Percentiles rank a stretch among this genome's conserved stretches.
phyloP scores from a whole-genome alignment of 202 grass and related monocot genomes.

The Cymbopogon flexuosus region DNA sequence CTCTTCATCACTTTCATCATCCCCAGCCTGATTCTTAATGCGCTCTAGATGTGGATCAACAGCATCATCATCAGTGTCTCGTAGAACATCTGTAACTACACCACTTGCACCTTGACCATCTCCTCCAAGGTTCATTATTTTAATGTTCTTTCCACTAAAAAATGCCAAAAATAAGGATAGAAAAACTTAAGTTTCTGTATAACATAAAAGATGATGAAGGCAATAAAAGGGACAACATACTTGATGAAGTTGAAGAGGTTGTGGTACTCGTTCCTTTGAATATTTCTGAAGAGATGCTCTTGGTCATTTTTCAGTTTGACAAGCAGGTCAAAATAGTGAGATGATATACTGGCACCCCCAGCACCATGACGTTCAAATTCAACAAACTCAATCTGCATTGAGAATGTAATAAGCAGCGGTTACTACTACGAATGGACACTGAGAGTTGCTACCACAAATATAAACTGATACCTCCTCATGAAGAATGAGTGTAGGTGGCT shows the following conservation, averaged over 20 bases:
- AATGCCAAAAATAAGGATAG: slow-evolving; percentile 22
- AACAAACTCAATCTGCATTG: slow-evolving; percentile 84
- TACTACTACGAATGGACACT: not conserved
- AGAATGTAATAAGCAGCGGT: slow-evolving; percentile 1
- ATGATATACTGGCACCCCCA: slow-evolving; percentile 77
- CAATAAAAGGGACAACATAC: slow-evolving; percentile 43
- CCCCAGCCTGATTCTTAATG: slow-evolving; percentile 72
- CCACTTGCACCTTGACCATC: slow-evolving; percentile 61
- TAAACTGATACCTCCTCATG: slow-evolving; percentile 71
- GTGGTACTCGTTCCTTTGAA: slow-evolving; percentile 95
- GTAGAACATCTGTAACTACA: slow-evolving; percentile 73
- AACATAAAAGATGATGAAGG: slow-evolving; percentile 5
- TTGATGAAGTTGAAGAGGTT: slow-evolving; percentile 93
- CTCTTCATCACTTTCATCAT: slow-evolving; percentile 98
- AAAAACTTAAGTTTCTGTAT: slow-evolving; percentile 5
- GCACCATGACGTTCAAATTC: slow-evolving; percentile 95
- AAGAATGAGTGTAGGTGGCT: slow-evolving; percentile 97
- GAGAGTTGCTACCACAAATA: slow-evolving; percentile 9
- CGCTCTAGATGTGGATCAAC: slow-evolving; percentile 78
- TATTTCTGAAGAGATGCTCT: slow-evolving; percentile 99
- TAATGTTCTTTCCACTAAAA: slow-evolving; percentile 75
- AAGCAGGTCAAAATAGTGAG: slow-evolving; percentile 97
- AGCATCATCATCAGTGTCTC: slow-evolving; percentile 63
- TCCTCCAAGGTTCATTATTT: slow-evolving; percentile 91
- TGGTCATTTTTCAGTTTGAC: slow-evolving; percentile 89